Conservation (phyloP, 345 rosid species). For the Cochlearia excelsa region DNA sequence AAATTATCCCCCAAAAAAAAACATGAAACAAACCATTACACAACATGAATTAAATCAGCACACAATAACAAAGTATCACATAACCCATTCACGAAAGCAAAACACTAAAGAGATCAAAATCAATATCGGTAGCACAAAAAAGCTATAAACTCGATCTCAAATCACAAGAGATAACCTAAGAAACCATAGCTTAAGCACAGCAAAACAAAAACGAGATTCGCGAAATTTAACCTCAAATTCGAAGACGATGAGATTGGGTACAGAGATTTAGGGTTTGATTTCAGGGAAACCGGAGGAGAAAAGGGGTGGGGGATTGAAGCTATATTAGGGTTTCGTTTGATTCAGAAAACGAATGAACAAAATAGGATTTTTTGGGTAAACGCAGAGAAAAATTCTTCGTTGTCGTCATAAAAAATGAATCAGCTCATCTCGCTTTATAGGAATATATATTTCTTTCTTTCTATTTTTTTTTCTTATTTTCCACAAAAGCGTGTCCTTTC, state of each 20-base stretch:
- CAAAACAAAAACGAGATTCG: conserved; percentile 5
- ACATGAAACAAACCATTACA: background rate
- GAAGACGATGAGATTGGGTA: conserved; percentile 10
- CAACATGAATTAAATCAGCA: too few relatives aligned
- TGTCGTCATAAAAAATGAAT: too few relatives aligned
- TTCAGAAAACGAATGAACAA: conserved; percentile 4
- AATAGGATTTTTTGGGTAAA: background rate
- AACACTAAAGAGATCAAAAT: too few relatives aligned
- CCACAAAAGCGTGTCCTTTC: too few relatives aligned
- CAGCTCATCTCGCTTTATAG: too few relatives aligned
- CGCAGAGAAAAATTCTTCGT: conserved; percentile 10
- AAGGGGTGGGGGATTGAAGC: background rate
- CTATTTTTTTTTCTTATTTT: too few relatives aligned
- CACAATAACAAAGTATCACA: too few relatives aligned
- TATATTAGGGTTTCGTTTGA: conserved; percentile 23
- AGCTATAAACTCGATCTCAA: too few relatives aligned
- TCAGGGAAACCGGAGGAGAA: background rate
- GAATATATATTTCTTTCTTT: too few relatives aligned
- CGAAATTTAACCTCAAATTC: conserved; percentile 17
- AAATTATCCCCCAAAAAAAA: background rate
- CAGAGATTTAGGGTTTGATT: conserved; percentile 6
- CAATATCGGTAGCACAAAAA: too few relatives aligned
- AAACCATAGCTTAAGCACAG: background rate
- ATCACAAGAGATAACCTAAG: too few relatives aligned
- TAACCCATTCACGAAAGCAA: too few relatives aligned